phyloP scores from a whole-genome alignment of 371 early-diverging fungal species.

The Apophysomyces variabilis region DNA sequence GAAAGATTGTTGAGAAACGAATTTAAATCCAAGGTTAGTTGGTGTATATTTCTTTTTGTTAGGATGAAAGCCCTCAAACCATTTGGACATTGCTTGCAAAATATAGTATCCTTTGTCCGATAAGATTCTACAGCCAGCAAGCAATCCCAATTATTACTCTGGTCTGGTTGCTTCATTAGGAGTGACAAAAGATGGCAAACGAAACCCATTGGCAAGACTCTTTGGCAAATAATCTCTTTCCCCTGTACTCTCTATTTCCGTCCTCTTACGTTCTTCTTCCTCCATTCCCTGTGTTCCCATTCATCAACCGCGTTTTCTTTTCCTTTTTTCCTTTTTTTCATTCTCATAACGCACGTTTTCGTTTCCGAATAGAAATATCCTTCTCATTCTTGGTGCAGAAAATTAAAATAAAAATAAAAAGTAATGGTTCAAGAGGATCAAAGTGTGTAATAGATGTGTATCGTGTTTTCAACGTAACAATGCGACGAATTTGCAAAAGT shows the following conservation, averaged over 20 bases:
- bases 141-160: slow-evolving; percentile 66
- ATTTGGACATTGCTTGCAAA: neutral
- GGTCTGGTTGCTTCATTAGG: slow-evolving; percentile 53
- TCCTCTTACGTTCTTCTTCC: neutral
- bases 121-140: slow-evolving; percentile 59
- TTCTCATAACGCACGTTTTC: too few relatives aligned
- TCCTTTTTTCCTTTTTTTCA: too few relatives aligned
- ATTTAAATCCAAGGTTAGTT: slow-evolving; percentile 56
- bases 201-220: slow-evolving; percentile 32
- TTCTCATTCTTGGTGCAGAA: neutral
- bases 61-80: too few relatives aligned
- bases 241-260: neutral
- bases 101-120: slow-evolving; percentile 59
- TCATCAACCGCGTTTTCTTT: too few relatives aligned
- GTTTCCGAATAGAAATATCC: neutral
- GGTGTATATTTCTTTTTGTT: neutral
- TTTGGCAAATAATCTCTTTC: neutral
- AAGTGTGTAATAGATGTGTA: neutral
- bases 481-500: neutral
- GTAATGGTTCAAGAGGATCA: neutral
- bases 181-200: slow-evolving; percentile 51
- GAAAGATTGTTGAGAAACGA: slow-evolving; percentile 56
- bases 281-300: neutral
- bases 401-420: too few relatives aligned
- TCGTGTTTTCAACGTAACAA: slow-evolving; percentile 5